phyloP scores from a whole-genome alignment of 2,329 filamentous ascomycete genomes.

The Stagonosporopsis cucurbitacearum region DNA sequence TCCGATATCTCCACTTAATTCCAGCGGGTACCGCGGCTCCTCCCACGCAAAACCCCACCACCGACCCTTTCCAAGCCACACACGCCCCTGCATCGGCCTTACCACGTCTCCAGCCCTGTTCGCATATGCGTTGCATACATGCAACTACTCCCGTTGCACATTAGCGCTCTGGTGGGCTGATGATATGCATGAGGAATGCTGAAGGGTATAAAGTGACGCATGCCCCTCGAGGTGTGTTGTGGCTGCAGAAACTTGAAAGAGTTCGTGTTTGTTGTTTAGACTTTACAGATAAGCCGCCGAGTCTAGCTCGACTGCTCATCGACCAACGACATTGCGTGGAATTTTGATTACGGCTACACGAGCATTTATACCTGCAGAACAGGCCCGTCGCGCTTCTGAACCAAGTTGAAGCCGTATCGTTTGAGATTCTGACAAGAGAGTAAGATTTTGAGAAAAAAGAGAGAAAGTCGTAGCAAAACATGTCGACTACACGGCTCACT shows the following conservation, averaged over 20 bases:
- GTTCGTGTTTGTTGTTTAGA: slow-evolving; percentile 3
- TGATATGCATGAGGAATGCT: slow-evolving; percentile 1
- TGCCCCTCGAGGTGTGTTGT: not conserved
- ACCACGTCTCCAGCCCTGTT: slow-evolving; percentile 2
- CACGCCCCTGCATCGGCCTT: slow-evolving; percentile 18
- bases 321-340: slow-evolving; percentile 29
- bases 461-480: slow-evolving; percentile 4
- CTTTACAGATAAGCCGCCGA: slow-evolving; percentile 11
- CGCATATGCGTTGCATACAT: slow-evolving; percentile 14
- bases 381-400: not conserved
- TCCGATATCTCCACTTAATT: slow-evolving; percentile 2
- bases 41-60: slow-evolving; percentile 3
- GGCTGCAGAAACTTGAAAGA: slow-evolving; percentile 1
- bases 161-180: slow-evolving; percentile 14
- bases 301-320: slow-evolving; percentile 4
- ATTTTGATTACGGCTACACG: slow-evolving; percentile 26
- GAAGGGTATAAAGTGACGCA: slow-evolving; percentile 15
- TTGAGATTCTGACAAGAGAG: no score
- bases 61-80: not conserved
- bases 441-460: not conserved
- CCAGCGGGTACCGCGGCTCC: slow-evolving; percentile 10
- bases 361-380: slow-evolving; percentile 15
- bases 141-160: slow-evolving; percentile 13
- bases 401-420: not conserved
- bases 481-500: slow-evolving; percentile 43